Conservation (phyloP, 208 protist species). For the Trypanosoma platydactyli region DNA sequence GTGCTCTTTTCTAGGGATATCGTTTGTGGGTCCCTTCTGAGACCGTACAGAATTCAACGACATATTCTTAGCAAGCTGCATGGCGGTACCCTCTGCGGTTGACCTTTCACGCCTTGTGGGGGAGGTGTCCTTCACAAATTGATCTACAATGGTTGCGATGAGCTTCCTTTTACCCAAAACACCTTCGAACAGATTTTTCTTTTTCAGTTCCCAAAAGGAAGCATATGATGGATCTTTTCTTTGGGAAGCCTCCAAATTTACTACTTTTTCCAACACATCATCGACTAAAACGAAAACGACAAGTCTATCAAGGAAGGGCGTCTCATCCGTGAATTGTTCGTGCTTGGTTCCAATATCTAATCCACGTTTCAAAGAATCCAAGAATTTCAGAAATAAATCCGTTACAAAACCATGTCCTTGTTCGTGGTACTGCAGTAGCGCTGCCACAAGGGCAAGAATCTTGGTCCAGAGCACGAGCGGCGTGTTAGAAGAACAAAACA, state of each 20-base stretch:
- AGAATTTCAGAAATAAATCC: slow-evolving; percentile 24
- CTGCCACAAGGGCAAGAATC: slow-evolving; percentile 26
- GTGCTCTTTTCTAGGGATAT: background rate
- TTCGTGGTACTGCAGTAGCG: slow-evolving; percentile 26
- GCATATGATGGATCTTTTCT: background rate
- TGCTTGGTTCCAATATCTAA: slow-evolving; percentile 2
- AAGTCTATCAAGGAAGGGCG: slow-evolving; percentile 19
- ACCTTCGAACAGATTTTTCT: background rate
- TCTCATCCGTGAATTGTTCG: slow-evolving; percentile 13
- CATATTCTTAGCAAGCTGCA: background rate
- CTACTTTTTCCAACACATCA: slow-evolving; percentile 21
- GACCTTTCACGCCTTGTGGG: no score
- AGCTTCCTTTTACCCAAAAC: slow-evolving; percentile 9
- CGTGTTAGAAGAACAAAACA: slow-evolving; percentile 21
- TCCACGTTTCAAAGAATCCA: slow-evolving; percentile 21
- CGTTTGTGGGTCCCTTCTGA: background rate
- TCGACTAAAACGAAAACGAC: slow-evolving; percentile 22
- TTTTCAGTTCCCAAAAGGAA: background rate
- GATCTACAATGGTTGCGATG: slow-evolving; percentile 6
- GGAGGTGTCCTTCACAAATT: slow-evolving; percentile 7
- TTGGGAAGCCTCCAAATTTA: background rate
- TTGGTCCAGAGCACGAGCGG: slow-evolving; percentile 29
- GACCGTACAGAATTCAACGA: background rate
- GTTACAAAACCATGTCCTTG: slow-evolving; percentile 24
- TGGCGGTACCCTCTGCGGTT: background rate